These are phyloP conservation scores for Pseudognaphalium luteoalbum DNA, from an alignment of 129 eudicot species.

Conservation along the genomic window DNA sequence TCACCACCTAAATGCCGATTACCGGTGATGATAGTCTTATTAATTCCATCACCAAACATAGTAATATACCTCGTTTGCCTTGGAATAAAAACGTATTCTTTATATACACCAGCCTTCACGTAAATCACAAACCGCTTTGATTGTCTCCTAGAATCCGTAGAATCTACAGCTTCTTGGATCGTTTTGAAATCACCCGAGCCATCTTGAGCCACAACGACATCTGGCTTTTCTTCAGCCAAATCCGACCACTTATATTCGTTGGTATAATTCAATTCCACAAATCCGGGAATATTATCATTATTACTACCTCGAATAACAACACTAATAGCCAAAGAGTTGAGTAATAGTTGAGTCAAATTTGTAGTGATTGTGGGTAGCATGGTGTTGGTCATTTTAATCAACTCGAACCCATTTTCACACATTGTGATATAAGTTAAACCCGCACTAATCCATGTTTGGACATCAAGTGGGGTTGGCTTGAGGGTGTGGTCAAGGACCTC, in stretches of 20 bases:
- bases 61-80: conserved; percentile 27
- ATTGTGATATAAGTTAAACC: conserved; percentile 23
- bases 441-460: conserved; percentile 38
- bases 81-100: conserved; percentile 44
- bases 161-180: conserved; percentile 31
- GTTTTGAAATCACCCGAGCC: conserved; percentile 30
- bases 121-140: conserved; percentile 45
- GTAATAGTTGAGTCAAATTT: conserved; percentile 17
- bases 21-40: conserved; percentile 56
- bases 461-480: conserved; percentile 22
- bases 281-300: conserved; percentile 3
- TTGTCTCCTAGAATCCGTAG: not conserved
- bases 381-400: conserved; percentile 19
- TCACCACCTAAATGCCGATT: conserved; percentile 5
- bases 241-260: not conserved
- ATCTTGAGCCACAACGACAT: conserved; percentile 38
- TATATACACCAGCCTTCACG: conserved; percentile 62
- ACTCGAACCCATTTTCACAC: conserved; percentile 34
- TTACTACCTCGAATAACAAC: conserved; percentile 10
- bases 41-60: conserved; percentile 71
- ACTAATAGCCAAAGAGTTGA: conserved; percentile 37
- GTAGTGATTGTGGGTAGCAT: conserved; percentile 10
- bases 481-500: conserved; percentile 23
- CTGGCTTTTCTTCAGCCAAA: not conserved
- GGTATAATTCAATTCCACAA: conserved; percentile 7